Evolutionary conservation across 176 grass and related monocot genomes (phyloP).

Genomic region (Zoysia japonica): DNA sequence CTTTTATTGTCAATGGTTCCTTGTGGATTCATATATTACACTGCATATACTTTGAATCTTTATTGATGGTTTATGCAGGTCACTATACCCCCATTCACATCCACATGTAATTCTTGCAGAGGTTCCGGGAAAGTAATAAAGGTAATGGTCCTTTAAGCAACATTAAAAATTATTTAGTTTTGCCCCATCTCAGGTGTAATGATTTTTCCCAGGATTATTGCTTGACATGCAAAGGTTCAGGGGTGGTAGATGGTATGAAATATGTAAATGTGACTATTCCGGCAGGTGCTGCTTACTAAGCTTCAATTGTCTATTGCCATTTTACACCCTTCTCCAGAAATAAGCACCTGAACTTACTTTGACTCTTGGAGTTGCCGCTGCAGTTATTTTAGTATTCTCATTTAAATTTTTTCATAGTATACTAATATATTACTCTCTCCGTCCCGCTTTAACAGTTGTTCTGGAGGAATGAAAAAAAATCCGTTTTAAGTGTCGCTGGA

Average conservation of each 20-base stretch:
- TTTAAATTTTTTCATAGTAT: background rate
- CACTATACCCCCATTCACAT: constrained; percentile 77
- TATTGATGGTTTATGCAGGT: constrained; percentile 57
- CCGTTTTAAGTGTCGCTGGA: too few species aligned
- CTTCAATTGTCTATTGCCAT: constrained; percentile 9
- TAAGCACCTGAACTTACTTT: constrained; percentile 20
- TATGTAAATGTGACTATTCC: constrained; percentile 74
- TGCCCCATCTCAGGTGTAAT: constrained; percentile 32
- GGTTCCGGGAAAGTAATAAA: constrained; percentile 86
- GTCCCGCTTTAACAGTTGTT: too few species aligned
- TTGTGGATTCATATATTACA: constrained; percentile 26
- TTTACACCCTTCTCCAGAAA: constrained; percentile 25
- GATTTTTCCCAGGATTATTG: constrained; percentile 74
- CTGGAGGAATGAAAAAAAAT: too few species aligned
- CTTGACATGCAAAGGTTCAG: constrained; percentile 70
- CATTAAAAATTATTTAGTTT: background rate
- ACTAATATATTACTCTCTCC: background rate
- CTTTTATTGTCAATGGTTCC: constrained; percentile 23
- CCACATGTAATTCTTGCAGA: constrained; percentile 75
- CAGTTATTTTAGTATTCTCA: background rate
- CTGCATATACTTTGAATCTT: constrained; percentile 15
- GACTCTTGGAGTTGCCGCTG: constrained; percentile 11
- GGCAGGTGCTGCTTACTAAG: constrained; percentile 63
- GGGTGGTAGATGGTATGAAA: constrained; percentile 82
- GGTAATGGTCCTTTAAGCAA: constrained; percentile 52